Base-by-base conservation (phyloP, 2,329 filamentous ascomycete genomes). In the Penicillium concentricum region DNA sequence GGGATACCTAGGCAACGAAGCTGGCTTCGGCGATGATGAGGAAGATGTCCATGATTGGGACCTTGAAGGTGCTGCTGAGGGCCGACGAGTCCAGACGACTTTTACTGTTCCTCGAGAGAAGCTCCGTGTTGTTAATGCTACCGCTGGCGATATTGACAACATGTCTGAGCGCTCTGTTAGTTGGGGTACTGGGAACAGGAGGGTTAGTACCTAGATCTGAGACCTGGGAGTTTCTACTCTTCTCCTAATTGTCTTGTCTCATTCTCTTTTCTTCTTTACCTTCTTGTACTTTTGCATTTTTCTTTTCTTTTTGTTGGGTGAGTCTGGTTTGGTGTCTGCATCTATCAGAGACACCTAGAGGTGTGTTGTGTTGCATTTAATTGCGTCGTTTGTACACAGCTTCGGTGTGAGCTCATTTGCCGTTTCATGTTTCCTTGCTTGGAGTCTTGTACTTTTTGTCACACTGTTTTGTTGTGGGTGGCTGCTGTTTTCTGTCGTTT, bases 101-200 rank as follows among this genome's bases (percentile, higher is more conserved):
- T 97, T 96, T 74, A 97, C 93, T 0, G 91, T 97, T 58, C 93
- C 94, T 2, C 91, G 88, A 72, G 89, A 93, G 73, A 85, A 86
- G 65, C 76, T 97, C 61, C 80, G 93, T 26, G 92, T 97, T n/a
- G 93, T 97, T 20, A 97, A 97, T 72, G 87, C 84, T 49, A 88
- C 71, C 4, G 69, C 66, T n/a, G 61, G 68, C 4, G 73, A 76
- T 57, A 58, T 69, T 53, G 72, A 73, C 45, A 67, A 68, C 48
- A 24, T 66, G 37, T 73, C 70, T 9, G 67, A 69, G 58, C 60
- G 57, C 3, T 71, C 70, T 16, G 45, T 63, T 44, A 72, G 65
- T 56, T 62, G 65, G 28, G 18, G 18, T 4, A 44, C 48, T 41
- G 48, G 41, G 8, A 56, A 32, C 26, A 35, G 54, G 41, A 52